Conservation (phyloP, 257 asterid genomes). For the Avicennia marina region DNA sequence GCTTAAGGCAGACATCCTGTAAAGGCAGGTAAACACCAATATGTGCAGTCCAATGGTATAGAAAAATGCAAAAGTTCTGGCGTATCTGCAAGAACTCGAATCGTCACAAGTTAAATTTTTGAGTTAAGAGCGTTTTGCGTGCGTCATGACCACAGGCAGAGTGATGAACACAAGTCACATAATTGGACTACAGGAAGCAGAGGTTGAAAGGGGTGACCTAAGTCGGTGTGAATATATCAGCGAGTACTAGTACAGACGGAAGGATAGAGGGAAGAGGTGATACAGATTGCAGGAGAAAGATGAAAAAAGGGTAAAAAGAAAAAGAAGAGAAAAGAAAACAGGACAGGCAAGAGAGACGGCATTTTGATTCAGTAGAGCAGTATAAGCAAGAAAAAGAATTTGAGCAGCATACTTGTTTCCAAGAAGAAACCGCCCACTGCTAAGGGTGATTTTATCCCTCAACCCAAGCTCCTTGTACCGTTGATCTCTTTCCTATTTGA, state of each 20-base stretch:
- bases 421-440: constrained; percentile 94
- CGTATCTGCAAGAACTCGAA: constrained; percentile 48
- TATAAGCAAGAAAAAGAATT: constrained; percentile 11
- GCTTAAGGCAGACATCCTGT: constrained; percentile 96
- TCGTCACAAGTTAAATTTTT: background rate
- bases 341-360: constrained; percentile 3
- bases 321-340: constrained; percentile 3
- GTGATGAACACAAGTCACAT: too few species aligned
- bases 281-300: too few species aligned
- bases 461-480: constrained; percentile 94
- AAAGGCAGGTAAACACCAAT: constrained; percentile 92
- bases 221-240: too few species aligned
- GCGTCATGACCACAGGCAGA: too few species aligned
- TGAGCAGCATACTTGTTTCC: constrained; percentile 72
- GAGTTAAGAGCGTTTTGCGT: too few species aligned
- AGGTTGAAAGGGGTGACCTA: too few species aligned
- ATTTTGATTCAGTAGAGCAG: background rate
- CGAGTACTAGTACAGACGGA: too few species aligned
- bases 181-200: too few species aligned
- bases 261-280: too few species aligned
- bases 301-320: too few species aligned
- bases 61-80: constrained; percentile 90
- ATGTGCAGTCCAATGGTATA: constrained; percentile 93
- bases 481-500: constrained; percentile 78
- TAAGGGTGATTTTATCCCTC: constrained; percentile 93